Evolutionary conservation across 2,329 filamentous ascomycete species (phyloP), one percentile per base, ranked within the genome.

Genomic region (Sporothrix protearum): DNA sequence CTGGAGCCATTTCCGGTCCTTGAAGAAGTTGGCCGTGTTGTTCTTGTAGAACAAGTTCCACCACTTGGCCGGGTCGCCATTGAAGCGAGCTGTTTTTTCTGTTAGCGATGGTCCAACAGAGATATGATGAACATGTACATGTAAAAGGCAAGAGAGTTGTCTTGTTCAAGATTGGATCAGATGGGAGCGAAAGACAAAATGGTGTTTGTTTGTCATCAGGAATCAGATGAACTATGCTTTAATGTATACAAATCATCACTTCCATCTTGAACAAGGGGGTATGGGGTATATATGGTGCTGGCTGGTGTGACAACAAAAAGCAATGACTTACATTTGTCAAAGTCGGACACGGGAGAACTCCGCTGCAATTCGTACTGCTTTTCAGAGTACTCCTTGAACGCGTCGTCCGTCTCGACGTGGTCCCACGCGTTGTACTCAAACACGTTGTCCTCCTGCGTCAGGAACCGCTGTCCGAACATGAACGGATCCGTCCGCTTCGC

Each of bases 341-440:
- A 97, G 74, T 97, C 94, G 57, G 91, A 94, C 67, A 97, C 96
- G 71, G 94, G 95, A 73, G 91, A 87, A 77, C 91, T 88, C 75
- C 94, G 90, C 83, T 99, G 96, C 82, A 91, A 91, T 63, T 88
- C 87, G 79, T 92, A 95, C 82, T 98, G 96, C 78, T 89, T 83
- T 81, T 94, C 89, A 73, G 94, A 91, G 81, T 96, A 97, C 78
- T 92, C 88, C 78, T 91, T 90, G 85, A 97, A 98, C 53, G 90
- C 86, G 76, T 93, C 89, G 82, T 98, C 95, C 79, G 94, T 94
- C 81, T 95, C 91, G 79, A 98, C 96, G 80, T 99, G 95, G 80
- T 99, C 96, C 96, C 96, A 99, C 49, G 96, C 96, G 81, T 99
- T 99, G 88, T 96, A 97, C 80, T 96, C 92, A 82, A 95, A 99